phyloP scores from a whole-genome alignment of 2,329 filamentous ascomycete species.

The Metarhizium sp. region DNA sequence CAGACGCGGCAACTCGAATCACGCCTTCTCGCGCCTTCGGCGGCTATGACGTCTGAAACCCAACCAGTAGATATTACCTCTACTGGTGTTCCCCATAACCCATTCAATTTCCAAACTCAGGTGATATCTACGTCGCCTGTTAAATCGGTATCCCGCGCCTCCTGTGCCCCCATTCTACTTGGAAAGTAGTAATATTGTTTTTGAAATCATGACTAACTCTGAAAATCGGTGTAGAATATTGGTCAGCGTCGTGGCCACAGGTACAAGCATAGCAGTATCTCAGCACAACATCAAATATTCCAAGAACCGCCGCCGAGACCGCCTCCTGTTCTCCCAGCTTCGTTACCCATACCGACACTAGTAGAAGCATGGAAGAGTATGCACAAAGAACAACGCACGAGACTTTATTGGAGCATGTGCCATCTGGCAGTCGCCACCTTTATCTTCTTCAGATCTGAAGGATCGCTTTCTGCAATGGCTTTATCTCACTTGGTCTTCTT shows the following conservation, averaged over 20 bases:
- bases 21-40: conserved; percentile 7
- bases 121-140: conserved; percentile 65
- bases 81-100: conserved; percentile 38
- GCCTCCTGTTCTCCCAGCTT: conserved; percentile 81
- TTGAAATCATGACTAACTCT: background rate
- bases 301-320: conserved; percentile 81
- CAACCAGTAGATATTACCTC: background rate
- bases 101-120: conserved; percentile 92
- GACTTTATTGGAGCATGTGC: conserved; percentile 82
- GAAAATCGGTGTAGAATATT: conserved; percentile 51
- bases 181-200: background rate
- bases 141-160: conserved; percentile 51
- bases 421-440: conserved; percentile 77
- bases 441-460: conserved; percentile 77
- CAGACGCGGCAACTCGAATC: background rate
- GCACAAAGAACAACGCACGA: conserved; percentile 74
- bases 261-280: conserved; percentile 95
- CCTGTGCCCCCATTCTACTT: background rate
- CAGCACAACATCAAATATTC: conserved; percentile 83
- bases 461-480: conserved; percentile 83
- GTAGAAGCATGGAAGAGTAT: conserved; percentile 84
- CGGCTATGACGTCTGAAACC: conserved; percentile 6
- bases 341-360: conserved; percentile 81
- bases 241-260: conserved; percentile 90
- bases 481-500: conserved; percentile 91